Conservation (phyloP, 768 basidiomycete species). For the Epithele typhae region DNA sequence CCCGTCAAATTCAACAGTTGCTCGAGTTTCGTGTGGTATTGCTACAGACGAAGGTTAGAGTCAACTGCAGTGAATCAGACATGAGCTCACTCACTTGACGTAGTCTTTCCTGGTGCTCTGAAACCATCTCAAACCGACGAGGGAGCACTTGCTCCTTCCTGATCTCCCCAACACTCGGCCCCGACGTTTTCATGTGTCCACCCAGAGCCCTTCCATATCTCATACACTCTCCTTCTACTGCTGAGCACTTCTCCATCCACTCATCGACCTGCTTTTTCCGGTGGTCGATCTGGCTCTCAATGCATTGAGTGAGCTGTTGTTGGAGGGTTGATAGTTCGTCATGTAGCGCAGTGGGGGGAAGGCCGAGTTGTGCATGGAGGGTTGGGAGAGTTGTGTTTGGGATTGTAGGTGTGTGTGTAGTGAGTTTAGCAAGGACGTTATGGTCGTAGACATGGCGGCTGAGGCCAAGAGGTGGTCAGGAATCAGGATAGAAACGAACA, state of each 20-base stretch:
- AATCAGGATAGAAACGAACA: slow-evolving; percentile 9
- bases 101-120: slow-evolving; percentile 72
- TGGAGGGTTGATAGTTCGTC: slow-evolving; percentile 76
- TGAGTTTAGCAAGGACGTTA: slow-evolving; percentile 71
- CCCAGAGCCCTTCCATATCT: slow-evolving; percentile 70
- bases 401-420: slow-evolving; percentile 74
- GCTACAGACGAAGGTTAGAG: slow-evolving; percentile 27
- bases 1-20: slow-evolving; percentile 67
- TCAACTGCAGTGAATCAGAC: background rate
- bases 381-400: slow-evolving; percentile 78
- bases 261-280: slow-evolving; percentile 74
- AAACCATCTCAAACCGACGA: slow-evolving; percentile 59
- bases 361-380: slow-evolving; percentile 78
- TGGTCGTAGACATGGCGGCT: slow-evolving; percentile 59
- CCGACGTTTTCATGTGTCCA: slow-evolving; percentile 62
- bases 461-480: slow-evolving; percentile 4
- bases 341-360: slow-evolving; percentile 74
- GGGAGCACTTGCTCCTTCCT: slow-evolving; percentile 73
- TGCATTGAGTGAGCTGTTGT: slow-evolving; percentile 67
- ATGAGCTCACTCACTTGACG: slow-evolving; percentile 70
- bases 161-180: slow-evolving; percentile 61
- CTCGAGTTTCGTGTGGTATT: slow-evolving; percentile 76
- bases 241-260: slow-evolving; percentile 61
- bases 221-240: slow-evolving; percentile 59
- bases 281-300: slow-evolving; percentile 67